Evolutionary conservation across 768 basidiomycete species (phyloP).

Genomic region (Tricholoma terreum): DNA sequence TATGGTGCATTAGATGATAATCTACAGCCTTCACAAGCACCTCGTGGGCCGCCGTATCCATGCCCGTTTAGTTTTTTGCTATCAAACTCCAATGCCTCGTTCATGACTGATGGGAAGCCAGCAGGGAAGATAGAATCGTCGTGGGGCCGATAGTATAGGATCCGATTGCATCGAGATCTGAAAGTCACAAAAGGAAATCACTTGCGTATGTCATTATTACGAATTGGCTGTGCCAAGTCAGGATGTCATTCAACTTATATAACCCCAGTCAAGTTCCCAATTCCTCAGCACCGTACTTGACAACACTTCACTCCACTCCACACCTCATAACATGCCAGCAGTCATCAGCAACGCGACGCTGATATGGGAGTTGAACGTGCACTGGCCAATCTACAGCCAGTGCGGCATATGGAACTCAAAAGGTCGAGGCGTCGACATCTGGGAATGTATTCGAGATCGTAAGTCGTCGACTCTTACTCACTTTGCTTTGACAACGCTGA

Average conservation of each 20-base stretch:
- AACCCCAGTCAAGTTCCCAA: slow-evolving; percentile 6
- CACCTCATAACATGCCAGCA: slow-evolving; percentile 31
- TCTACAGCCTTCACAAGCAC: background rate
- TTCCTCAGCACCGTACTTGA: background rate
- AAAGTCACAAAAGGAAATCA: slow-evolving; percentile 9
- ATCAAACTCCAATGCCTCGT: slow-evolving; percentile 2
- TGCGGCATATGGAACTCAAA: slow-evolving; percentile 71
- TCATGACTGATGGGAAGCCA: background rate
- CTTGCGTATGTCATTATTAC: slow-evolving; percentile 15
- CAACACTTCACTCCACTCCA: slow-evolving; percentile 4
- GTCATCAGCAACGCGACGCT: slow-evolving; percentile 65
- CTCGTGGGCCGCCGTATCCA: background rate
- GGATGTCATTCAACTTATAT: slow-evolving; percentile 18
- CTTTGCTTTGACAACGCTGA: slow-evolving; percentile 3
- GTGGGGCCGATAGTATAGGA: slow-evolving; percentile 3
- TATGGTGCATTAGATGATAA: background rate
- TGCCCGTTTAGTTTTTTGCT: background rate
- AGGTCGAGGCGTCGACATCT: slow-evolving; percentile 67
- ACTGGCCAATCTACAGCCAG: slow-evolving; percentile 64
- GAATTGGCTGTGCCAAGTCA: slow-evolving; percentile 15
- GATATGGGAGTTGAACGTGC: slow-evolving; percentile 66
- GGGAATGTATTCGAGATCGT: slow-evolving; percentile 74
- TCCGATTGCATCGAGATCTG: slow-evolving; percentile 15
- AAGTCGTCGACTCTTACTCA: slow-evolving; percentile 27
- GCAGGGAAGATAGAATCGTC: background rate